These are phyloP conservation scores for Cutaneotrichosporon cyanovorans DNA, from an alignment of 1,284 basidiomycete genomes.

Conservation along the genomic window DNA sequence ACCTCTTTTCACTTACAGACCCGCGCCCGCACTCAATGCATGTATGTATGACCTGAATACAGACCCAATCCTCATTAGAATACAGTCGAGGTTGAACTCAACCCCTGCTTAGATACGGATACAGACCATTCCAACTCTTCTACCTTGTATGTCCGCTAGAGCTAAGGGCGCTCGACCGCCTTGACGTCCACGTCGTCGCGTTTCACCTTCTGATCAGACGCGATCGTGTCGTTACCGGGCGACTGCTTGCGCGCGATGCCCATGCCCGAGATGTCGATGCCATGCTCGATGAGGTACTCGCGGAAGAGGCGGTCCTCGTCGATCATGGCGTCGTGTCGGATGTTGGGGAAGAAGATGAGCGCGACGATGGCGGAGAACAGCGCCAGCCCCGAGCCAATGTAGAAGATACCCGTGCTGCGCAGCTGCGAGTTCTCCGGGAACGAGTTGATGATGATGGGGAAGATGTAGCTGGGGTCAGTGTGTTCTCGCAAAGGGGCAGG, in stretches of 20 bases:
- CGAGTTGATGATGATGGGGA: conserved; percentile 53
- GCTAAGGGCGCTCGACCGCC: background rate
- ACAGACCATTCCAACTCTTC: too few relatives aligned
- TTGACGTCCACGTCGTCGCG: background rate
- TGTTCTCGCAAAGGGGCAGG: too few relatives aligned
- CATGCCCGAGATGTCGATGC: conserved; percentile 47
- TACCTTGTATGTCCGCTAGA: too few relatives aligned
- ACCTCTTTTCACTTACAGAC: too few relatives aligned
- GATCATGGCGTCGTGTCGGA: conserved; percentile 69
- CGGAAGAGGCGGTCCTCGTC: conserved; percentile 72
- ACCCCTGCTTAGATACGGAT: too few relatives aligned
- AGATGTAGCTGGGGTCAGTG: conserved; percentile 49
- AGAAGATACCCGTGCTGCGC: conserved; percentile 37
- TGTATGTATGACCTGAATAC: too few relatives aligned
- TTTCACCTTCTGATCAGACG: background rate
- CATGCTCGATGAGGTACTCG: conserved; percentile 65
- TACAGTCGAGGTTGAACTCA: too few relatives aligned
- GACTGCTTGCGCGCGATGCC: background rate
- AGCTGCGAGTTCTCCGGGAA: conserved; percentile 8
- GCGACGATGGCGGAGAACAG: conserved; percentile 70
- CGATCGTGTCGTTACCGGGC: background rate
- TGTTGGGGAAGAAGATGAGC: conserved; percentile 65
- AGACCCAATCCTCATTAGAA: too few relatives aligned
- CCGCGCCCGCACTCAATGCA: too few relatives aligned
- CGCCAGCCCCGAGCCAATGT: conserved; percentile 56